phyloP scores from a whole-genome alignment of 2,329 filamentous ascomycete genomes.

The Cladosporium velox region DNA sequence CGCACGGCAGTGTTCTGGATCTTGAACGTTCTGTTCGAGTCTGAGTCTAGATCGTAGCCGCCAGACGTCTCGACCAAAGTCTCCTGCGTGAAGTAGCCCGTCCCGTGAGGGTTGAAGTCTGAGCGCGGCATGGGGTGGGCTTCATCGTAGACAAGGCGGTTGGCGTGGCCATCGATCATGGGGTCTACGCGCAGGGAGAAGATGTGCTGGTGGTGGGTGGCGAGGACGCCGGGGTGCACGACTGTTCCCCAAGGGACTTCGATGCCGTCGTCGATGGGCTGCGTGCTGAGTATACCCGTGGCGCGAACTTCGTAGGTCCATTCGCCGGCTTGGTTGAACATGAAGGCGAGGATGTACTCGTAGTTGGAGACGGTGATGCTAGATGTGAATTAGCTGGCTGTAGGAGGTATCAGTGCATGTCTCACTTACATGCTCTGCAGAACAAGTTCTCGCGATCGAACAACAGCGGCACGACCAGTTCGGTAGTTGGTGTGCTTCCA shows the following conservation, averaged over 20 bases:
- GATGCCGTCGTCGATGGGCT: conserved; percentile 66
- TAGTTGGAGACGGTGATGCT: conserved; percentile 63
- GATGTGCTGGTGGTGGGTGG: conserved; percentile 74
- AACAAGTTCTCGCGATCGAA: conserved; percentile 65
- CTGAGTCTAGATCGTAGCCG: conserved; percentile 52
- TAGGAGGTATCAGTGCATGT: no score
- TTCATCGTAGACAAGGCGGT: conserved; percentile 54
- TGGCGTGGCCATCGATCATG: conserved; percentile 48
- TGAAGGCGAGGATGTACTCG: conserved; percentile 71
- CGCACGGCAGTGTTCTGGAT: conserved; percentile 49
- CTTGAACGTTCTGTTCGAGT: conserved; percentile 51
- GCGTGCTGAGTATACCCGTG: conserved; percentile 67
- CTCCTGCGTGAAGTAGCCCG: conserved; percentile 50
- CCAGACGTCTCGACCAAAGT: conserved; percentile 52
- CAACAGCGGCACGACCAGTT: conserved; percentile 63
- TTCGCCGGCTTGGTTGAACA: conserved; percentile 71
- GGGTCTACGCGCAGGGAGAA: conserved; percentile 59
- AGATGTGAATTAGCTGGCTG: no score
- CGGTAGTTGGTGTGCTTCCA: conserved; percentile 75
- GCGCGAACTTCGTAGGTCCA: conserved; percentile 68
- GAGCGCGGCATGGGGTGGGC: conserved; percentile 61
- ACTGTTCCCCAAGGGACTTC: conserved; percentile 68
- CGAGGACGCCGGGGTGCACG: conserved; percentile 69
- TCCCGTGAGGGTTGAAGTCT: conserved; percentile 58
- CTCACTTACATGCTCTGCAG: conserved; percentile 64